Percentiles rank a stretch among this genome's conserved stretches.
Conservation (phyloP, 208 protist species). For the Vickermania ingenoplastis region DNA sequence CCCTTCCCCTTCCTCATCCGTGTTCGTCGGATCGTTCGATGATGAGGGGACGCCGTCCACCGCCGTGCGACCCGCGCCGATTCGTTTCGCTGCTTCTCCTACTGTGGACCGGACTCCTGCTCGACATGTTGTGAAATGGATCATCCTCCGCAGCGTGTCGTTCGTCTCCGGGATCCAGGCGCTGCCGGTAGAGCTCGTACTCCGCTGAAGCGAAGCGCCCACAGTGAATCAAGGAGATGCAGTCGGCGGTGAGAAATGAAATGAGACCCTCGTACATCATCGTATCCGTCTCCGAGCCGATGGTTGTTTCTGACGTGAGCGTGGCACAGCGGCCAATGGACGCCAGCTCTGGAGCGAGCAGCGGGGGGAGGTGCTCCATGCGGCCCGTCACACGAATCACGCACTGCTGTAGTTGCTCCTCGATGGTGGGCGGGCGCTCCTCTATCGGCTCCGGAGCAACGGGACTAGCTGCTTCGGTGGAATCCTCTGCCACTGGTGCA, state of each 20-base stretch:
- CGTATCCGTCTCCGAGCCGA: slow-evolving; percentile 14
- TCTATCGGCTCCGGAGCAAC: too few species aligned
- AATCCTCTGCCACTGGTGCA: too few species aligned
- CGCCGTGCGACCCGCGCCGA: too few species aligned
- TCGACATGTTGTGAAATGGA: neutral
- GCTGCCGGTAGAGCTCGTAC: slow-evolving; percentile 30
- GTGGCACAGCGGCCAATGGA: slow-evolving; percentile 70
- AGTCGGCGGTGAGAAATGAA: slow-evolving; percentile 56
- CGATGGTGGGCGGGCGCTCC: too few species aligned
- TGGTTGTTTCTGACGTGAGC: slow-evolving; percentile 41
- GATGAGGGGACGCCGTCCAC: too few species aligned
- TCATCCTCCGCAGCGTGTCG: neutral
- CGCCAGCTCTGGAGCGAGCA: slow-evolving; percentile 55
- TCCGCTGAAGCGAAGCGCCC: slow-evolving; percentile 55
- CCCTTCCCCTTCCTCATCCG: neutral
- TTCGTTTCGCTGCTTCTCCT: too few species aligned
- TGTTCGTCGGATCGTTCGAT: too few species aligned
- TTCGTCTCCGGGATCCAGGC: neutral
- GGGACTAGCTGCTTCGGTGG: too few species aligned
- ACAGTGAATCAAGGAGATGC: slow-evolving; percentile 62
- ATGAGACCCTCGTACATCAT: slow-evolving; percentile 70
- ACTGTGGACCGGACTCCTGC: neutral
- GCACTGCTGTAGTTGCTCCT: too few species aligned
- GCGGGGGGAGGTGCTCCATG: slow-evolving; percentile 41
- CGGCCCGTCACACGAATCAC: slow-evolving; percentile 41